Percentiles rank a stretch among this genome's conserved stretches.
phyloP scores from a whole-genome alignment of 2,329 filamentous ascomycete species.

The Diaporthe aspalathi region DNA sequence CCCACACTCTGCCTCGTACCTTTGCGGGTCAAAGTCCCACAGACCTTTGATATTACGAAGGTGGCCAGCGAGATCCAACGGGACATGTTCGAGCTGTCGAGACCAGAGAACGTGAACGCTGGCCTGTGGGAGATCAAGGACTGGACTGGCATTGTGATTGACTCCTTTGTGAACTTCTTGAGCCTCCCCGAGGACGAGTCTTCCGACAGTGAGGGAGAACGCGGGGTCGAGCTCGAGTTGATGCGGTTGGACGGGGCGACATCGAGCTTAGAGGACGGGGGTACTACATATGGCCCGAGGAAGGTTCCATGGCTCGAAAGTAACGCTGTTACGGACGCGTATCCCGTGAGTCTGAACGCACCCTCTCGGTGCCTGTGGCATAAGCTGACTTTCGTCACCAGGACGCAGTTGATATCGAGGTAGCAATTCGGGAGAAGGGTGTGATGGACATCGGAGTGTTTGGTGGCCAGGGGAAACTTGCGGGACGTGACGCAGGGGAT shows the following conservation, averaged over 20 bases:
- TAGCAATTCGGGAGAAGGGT: constrained; percentile 46
- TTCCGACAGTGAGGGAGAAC: neutral
- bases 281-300: neutral
- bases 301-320: constrained; percentile 40
- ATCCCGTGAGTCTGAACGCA: constrained; percentile 46
- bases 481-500: constrained; percentile 13
- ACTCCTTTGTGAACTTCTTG: constrained; percentile 86
- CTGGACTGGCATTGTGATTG: constrained; percentile 79
- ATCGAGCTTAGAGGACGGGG: neutral
- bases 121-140: constrained; percentile 76
- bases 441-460: constrained; percentile 56
- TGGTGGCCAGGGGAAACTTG: constrained; percentile 42
- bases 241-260: constrained; percentile 28
- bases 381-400: constrained; percentile 40
- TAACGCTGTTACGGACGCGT: constrained; percentile 47
- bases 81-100: constrained; percentile 73
- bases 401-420: constrained; percentile 56
- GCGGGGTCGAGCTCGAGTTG: constrained; percentile 10
- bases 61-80: constrained; percentile 72
- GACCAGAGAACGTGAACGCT: constrained; percentile 64
- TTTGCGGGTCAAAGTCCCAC: constrained; percentile 63
- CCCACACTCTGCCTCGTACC: constrained; percentile 87
- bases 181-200: constrained; percentile 56
- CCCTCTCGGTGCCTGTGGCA: no score
- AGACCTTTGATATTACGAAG: constrained; percentile 52